A percentile compares a stretch with the other conserved stretches of the same genome.
Evolutionary conservation across 2,329 filamentous ascomycete species (phyloP).

Genomic region (Pestalotiopsis sp.): DNA sequence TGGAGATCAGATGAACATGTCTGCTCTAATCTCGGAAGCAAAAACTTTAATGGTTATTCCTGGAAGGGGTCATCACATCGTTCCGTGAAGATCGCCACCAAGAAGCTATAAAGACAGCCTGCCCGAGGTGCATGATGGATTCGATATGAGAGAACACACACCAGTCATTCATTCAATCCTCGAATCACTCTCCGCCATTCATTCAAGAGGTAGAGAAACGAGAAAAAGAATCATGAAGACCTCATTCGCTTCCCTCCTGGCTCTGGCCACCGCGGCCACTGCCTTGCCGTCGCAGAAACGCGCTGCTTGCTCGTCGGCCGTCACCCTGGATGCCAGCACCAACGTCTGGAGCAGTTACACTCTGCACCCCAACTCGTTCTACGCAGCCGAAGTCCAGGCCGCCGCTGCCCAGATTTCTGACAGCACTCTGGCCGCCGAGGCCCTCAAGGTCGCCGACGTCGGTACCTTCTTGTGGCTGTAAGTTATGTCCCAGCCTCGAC

Average conservation of each 20-base stretch:
- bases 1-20: background rate
- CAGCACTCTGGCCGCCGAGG: constrained; percentile 55
- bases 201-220: background rate
- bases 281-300: constrained; percentile 49
- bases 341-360: constrained; percentile 31
- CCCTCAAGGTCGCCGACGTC: constrained; percentile 53
- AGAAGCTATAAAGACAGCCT: background rate
- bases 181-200: background rate
- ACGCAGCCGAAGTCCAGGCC: constrained; percentile 27
- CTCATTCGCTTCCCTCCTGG: constrained; percentile 29
- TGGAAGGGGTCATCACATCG: background rate
- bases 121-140: background rate
- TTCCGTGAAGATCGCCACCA: background rate
- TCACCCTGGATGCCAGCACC: constrained; percentile 31
- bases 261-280: constrained; percentile 42
- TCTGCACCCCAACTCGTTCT: constrained; percentile 34
- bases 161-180: background rate
- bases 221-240: constrained; percentile 10
- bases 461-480: constrained; percentile 58
- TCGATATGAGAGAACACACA: background rate
- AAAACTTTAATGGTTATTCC: background rate
- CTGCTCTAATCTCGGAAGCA: constrained; percentile 4
- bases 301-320: constrained; percentile 25
- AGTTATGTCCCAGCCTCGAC: constrained; percentile 21
- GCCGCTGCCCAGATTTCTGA: constrained; percentile 28